Evolutionary conservation across 192 early-diverging fungal species (phyloP).

Genomic region (Coemansia guatemalensis): DNA sequence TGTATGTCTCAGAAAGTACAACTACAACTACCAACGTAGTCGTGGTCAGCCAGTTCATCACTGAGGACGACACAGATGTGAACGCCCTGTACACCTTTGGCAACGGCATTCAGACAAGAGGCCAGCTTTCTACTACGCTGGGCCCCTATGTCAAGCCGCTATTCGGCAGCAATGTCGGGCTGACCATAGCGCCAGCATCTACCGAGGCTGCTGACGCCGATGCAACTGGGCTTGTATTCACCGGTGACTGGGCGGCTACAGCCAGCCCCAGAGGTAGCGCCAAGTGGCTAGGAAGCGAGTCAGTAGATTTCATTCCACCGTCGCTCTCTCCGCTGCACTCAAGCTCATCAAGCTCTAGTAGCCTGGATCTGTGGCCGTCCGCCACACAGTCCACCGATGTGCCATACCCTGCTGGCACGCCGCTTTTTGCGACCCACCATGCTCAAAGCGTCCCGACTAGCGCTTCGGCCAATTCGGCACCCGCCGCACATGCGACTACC

Average conservation of each 20-base stretch:
- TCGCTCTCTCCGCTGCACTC: constrained; percentile 16
- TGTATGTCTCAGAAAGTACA: constrained; percentile 46
- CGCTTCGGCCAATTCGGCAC: not conserved
- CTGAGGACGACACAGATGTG: constrained; percentile 27
- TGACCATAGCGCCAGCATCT: constrained; percentile 29
- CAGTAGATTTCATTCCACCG: constrained; percentile 28
- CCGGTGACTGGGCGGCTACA: constrained; percentile 16
- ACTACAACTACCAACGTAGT: constrained; percentile 37
- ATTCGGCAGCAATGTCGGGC: constrained; percentile 41
- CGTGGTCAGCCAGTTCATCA: constrained; percentile 31
- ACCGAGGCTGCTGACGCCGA: constrained; percentile 5
- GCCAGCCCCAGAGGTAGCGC: constrained; percentile 3
- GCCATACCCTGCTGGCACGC: constrained; percentile 33
- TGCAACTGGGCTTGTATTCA: constrained; percentile 10
- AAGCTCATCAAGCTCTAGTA: not conserved
- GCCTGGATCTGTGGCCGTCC: constrained; percentile 19
- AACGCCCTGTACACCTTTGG: constrained; percentile 41
- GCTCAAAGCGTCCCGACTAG: not conserved
- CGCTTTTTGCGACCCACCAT: constrained; percentile 15
- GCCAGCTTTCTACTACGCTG: constrained; percentile 24
- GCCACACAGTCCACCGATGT: constrained; percentile 5
- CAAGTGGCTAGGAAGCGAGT: constrained; percentile 18
- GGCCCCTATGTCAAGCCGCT: constrained; percentile 36
- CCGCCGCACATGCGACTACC: constrained; percentile 13
- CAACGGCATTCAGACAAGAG: constrained; percentile 33